Percentiles rank a stretch among this genome's conserved stretches.
Conservation (phyloP, 2,329 filamentous ascomycete species). For the Cyanodermella asteris region DNA sequence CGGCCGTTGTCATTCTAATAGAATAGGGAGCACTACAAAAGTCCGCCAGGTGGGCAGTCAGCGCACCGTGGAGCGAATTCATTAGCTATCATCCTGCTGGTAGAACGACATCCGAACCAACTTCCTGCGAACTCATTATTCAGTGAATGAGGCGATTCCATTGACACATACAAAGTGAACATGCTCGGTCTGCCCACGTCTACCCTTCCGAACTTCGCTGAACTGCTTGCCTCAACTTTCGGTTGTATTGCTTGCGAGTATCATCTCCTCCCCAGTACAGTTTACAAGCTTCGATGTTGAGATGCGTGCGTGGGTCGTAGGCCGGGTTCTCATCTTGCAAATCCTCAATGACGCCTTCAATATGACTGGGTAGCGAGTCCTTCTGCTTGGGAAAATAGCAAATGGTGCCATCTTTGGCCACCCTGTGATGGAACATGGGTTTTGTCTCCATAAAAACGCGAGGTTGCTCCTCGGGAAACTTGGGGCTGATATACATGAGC, state of each 20-base stretch:
- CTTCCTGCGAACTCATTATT: no score
- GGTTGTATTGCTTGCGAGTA: constrained; percentile 66
- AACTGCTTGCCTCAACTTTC: constrained; percentile 57
- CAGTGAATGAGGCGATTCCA: no score
- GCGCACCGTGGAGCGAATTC: no score
- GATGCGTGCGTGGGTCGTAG: constrained; percentile 74
- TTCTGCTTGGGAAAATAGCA: constrained; percentile 55
- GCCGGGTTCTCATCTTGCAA: constrained; percentile 76
- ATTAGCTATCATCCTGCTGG: no score
- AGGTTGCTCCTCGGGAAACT: constrained; percentile 75
- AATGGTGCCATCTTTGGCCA: constrained; percentile 56
- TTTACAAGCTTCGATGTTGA: constrained; percentile 67
- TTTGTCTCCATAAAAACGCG: constrained; percentile 55
- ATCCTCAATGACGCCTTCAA: constrained; percentile 59
- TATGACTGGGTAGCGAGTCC: constrained; percentile 63
- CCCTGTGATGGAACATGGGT: constrained; percentile 67
- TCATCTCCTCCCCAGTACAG: constrained; percentile 67
- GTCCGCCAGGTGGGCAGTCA: no score
- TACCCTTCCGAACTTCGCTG: constrained; percentile 22
- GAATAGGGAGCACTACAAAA: no score
- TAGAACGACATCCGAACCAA: no score
- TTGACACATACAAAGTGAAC: no score
- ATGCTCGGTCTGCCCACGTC: no score
- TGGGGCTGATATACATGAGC: constrained; percentile 55
- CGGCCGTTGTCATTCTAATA: no score